Conservation (phyloP, 75 land plant genomes). For the Picea sitchensis region DNA sequence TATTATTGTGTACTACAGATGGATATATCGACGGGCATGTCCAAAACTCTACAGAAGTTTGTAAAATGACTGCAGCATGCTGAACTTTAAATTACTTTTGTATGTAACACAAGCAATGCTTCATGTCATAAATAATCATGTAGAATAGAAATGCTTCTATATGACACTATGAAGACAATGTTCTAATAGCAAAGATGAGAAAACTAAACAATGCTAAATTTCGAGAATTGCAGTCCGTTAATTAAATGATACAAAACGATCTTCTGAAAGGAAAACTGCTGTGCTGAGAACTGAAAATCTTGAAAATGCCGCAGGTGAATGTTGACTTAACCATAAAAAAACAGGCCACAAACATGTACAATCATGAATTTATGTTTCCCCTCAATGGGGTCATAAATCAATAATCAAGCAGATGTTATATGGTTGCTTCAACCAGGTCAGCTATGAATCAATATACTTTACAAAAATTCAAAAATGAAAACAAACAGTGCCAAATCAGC, state of each 20-base stretch:
- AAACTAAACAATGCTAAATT: neutral
- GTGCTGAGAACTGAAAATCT: neutral
- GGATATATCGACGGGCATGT: no score
- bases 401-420: neutral
- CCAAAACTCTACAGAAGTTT: no score
- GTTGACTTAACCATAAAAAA: neutral
- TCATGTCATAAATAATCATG: neutral
- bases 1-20: no score
- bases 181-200: neutral
- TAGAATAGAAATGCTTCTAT: neutral
- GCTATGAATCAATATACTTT: constrained; percentile 6
- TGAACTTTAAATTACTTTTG: neutral
- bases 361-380: neutral
- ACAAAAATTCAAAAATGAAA: neutral
- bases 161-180: neutral
- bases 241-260: neutral
- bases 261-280: neutral
- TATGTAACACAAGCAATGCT: neutral
- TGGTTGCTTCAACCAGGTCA: constrained; percentile 2
- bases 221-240: neutral
- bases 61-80: no score
- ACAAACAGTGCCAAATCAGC: constrained; percentile 2
- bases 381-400: neutral
- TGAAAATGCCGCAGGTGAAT: neutral
- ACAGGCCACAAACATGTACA: neutral